Evolutionary conservation across 2,329 filamentous ascomycete genomes (phyloP).

Genomic region (Aphanocladium album): DNA sequence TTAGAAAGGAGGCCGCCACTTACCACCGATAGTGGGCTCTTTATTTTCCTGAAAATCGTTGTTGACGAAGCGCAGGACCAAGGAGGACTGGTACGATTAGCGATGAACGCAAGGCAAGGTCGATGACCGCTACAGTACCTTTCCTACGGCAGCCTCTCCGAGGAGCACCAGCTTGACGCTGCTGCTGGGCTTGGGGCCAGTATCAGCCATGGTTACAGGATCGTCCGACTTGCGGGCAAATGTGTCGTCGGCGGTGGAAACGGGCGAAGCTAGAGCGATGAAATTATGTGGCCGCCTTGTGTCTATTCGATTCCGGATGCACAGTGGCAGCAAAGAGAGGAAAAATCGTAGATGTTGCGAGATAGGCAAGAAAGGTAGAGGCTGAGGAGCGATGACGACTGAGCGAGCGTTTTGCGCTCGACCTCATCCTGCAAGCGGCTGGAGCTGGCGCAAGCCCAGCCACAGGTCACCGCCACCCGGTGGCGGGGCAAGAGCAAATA

Average conservation of each 20-base stretch:
- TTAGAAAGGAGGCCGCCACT: conserved; percentile 23
- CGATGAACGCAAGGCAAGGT: background rate
- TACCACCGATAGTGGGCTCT: conserved; percentile 97
- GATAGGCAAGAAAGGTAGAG: conserved; percentile 15
- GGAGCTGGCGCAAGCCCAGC: conserved; percentile 4
- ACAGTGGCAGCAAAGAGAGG: background rate
- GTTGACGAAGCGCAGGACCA: conserved; percentile 97
- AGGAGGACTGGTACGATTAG: conserved; percentile 66
- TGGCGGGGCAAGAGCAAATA: conserved; percentile 6
- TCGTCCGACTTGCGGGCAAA: conserved; percentile 1
- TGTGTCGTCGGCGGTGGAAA: background rate
- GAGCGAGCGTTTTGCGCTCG: conserved; percentile 8
- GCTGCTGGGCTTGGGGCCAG: conserved; percentile 89
- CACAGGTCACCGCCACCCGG: conserved; percentile 6
- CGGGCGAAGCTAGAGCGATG: background rate
- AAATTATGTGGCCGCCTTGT: background rate
- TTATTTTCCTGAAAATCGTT: conserved; percentile 99
- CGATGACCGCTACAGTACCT: conserved; percentile 54
- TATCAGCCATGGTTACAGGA: conserved; percentile 34
- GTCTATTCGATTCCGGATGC: background rate
- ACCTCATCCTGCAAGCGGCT: conserved; percentile 6
- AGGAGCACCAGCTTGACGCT: conserved; percentile 99
- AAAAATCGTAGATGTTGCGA: conserved; percentile 5
- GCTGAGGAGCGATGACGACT: conserved; percentile 16
- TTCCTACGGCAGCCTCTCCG: conserved; percentile 96